Evolutionary conservation across 768 basidiomycete species (phyloP).

Genomic region (Artomyces pyxidatus): DNA sequence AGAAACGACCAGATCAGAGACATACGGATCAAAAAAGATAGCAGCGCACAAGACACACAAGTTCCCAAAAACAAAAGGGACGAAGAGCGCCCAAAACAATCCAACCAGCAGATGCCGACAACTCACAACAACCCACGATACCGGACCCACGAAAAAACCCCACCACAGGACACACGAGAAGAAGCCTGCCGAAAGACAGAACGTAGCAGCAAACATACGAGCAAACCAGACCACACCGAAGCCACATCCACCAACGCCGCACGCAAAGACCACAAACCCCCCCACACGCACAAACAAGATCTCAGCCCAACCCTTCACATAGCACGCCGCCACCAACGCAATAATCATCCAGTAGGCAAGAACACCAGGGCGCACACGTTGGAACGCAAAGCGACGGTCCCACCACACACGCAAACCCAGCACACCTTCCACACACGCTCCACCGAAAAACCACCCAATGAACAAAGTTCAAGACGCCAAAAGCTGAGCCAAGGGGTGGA

Average conservation of each 20-base stretch:
- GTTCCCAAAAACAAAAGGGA: constrained; percentile 95
- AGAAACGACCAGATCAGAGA: too few species aligned
- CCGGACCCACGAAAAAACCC: constrained; percentile 94
- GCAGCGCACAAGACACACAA: constrained; percentile 97
- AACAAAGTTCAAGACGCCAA: constrained; percentile 98
- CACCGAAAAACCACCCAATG: constrained; percentile 93
- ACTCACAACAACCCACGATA: constrained; percentile 87
- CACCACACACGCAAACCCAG: constrained; percentile 89
- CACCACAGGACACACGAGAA: constrained; percentile 90
- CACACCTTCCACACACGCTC: constrained; percentile 96
- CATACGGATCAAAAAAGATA: constrained; percentile 82
- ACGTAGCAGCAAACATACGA: constrained; percentile 81
- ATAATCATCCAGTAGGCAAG: too few species aligned
- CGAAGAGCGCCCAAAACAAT: constrained; percentile 87
- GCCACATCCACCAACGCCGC: constrained; percentile 96
- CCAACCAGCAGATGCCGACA: constrained; percentile 86
- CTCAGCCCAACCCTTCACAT: too few species aligned
- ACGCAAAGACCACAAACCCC: constrained; percentile 95
- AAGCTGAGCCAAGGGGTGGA: constrained; percentile 86
- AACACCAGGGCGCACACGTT: too few species aligned
- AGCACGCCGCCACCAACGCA: too few species aligned
- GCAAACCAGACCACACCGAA: constrained; percentile 93
- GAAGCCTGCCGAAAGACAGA: constrained; percentile 85
- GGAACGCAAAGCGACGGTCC: constrained; percentile 70
- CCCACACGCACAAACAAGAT: constrained; percentile 94